Evolutionary conservation across 192 early-diverging fungal genomes (phyloP).

Genomic region (Pilobolus umbonatus): DNA sequence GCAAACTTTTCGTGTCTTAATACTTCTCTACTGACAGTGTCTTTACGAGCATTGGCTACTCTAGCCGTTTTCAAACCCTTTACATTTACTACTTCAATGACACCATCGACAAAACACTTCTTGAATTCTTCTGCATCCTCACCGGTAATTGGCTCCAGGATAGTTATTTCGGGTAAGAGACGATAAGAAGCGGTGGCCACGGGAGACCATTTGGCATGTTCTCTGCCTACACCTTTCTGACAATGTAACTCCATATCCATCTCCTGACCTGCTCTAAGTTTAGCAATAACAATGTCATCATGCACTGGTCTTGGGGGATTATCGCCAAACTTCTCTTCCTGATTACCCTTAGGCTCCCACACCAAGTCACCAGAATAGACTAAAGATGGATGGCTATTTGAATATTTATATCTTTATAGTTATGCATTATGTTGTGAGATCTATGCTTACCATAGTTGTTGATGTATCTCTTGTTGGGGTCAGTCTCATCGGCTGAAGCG

Average conservation of each 20-base stretch:
- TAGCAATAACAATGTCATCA: slow-evolving; percentile 90
- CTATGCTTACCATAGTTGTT: slow-evolving; percentile 56
- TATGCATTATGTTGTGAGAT: background rate
- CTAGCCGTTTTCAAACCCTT: slow-evolving; percentile 64
- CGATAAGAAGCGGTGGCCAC: slow-evolving; percentile 96
- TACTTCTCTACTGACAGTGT: slow-evolving; percentile 92
- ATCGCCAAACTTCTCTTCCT: slow-evolving; percentile 63
- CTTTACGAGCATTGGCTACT: slow-evolving; percentile 88
- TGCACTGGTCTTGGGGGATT: slow-evolving; percentile 73
- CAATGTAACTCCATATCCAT: slow-evolving; percentile 84
- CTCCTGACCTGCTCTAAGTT: slow-evolving; percentile 87
- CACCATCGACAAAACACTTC: slow-evolving; percentile 83
- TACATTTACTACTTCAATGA: slow-evolving; percentile 72
- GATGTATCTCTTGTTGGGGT: slow-evolving; percentile 69
- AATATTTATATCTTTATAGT: background rate
- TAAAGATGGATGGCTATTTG: slow-evolving; percentile 14
- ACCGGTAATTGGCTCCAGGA: slow-evolving; percentile 79
- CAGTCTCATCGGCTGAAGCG: slow-evolving; percentile 57
- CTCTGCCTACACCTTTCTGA: slow-evolving; percentile 88
- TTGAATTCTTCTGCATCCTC: slow-evolving; percentile 79
- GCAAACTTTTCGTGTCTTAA: slow-evolving; percentile 91
- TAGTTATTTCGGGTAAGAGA: slow-evolving; percentile 85
- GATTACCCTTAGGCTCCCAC: slow-evolving; percentile 93
- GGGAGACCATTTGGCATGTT: slow-evolving; percentile 97
- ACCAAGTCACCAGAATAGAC: slow-evolving; percentile 71